Evolutionary conservation across 257 asterid species (phyloP).

Genomic region (Jaltomata sinuosa): DNA sequence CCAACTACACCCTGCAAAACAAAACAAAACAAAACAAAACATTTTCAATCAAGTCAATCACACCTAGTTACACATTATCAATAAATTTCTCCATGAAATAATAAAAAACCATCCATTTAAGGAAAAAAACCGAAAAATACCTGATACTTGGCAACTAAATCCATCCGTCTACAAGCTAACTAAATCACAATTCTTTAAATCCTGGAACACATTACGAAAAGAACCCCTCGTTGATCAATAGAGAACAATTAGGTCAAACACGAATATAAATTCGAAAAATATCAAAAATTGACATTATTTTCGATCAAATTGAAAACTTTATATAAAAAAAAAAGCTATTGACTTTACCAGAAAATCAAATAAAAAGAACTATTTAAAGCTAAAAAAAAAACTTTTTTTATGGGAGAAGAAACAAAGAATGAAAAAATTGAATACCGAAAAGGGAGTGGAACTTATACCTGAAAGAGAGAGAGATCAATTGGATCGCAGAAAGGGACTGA

Average conservation of each 20-base stretch:
- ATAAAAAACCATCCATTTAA: background rate
- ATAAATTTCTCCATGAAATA: background rate
- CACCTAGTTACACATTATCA: slow-evolving; percentile 3
- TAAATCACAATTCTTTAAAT: slow-evolving; percentile 22
- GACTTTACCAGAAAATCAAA: background rate
- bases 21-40: background rate
- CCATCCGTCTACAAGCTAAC: slow-evolving; percentile 37
- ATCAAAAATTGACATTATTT: background rate
- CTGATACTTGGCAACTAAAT: slow-evolving; percentile 87
- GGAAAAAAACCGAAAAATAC: slow-evolving; percentile 27
- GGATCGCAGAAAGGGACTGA: slow-evolving; percentile 3
- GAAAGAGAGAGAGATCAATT: too few species aligned
- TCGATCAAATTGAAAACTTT: background rate
- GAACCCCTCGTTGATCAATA: background rate
- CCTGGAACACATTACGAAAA: slow-evolving; percentile 27
- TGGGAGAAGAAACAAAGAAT: background rate
- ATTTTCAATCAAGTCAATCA: slow-evolving; percentile 1
- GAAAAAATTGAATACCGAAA: too few species aligned
- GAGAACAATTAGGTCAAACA: background rate
- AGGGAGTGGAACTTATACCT: too few species aligned
- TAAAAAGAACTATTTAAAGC: background rate
- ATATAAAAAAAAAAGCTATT: background rate
- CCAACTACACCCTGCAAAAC: slow-evolving; percentile 81
- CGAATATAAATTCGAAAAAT: background rate
- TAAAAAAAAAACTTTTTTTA: background rate